These are phyloP conservation scores for Grammothele lineata DNA, from an alignment of 768 basidiomycete species.

Conservation along the genomic window DNA sequence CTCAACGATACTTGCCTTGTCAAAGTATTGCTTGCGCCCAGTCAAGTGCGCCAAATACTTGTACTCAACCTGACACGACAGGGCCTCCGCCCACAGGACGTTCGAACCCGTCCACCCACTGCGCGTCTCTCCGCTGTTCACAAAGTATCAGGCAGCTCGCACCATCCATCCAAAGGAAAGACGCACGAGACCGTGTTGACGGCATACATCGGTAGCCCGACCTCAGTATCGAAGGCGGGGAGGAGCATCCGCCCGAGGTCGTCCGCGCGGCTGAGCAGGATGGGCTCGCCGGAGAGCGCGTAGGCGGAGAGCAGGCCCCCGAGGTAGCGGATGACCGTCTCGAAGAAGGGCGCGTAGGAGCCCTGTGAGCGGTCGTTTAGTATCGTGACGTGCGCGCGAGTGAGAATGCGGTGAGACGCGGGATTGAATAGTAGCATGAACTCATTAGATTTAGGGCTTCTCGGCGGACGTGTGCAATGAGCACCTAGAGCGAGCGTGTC, in stretches of 20 bases:
- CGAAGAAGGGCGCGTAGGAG: constrained; percentile 58
- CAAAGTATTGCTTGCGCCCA: constrained; percentile 54
- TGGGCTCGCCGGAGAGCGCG: constrained; percentile 59
- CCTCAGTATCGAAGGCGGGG: constrained; percentile 65
- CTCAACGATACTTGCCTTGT: no score
- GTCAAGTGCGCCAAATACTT: constrained; percentile 78
- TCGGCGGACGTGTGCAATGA: no score
- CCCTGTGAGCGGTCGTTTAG: no score
- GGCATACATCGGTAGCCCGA: constrained; percentile 66
- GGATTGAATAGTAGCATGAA: no score
- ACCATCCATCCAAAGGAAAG: background rate
- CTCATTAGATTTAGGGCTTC: no score
- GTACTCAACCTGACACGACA: constrained; percentile 79
- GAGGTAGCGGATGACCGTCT: constrained; percentile 87
- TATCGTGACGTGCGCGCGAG: no score
- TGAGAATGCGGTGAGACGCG: no score
- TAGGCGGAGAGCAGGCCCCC: constrained; percentile 85
- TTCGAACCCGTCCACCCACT: constrained; percentile 32
- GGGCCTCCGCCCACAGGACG: constrained; percentile 66
- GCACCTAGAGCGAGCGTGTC: no score
- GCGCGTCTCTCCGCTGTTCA: constrained; percentile 35
- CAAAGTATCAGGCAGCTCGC: background rate
- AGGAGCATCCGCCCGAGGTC: constrained; percentile 69
- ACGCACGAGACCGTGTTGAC: constrained; percentile 61
- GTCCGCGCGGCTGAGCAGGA: constrained; percentile 63